Evolutionary conservation across 257 asterid genomes (phyloP).

Genomic region (Orobanche coerulescens): DNA sequence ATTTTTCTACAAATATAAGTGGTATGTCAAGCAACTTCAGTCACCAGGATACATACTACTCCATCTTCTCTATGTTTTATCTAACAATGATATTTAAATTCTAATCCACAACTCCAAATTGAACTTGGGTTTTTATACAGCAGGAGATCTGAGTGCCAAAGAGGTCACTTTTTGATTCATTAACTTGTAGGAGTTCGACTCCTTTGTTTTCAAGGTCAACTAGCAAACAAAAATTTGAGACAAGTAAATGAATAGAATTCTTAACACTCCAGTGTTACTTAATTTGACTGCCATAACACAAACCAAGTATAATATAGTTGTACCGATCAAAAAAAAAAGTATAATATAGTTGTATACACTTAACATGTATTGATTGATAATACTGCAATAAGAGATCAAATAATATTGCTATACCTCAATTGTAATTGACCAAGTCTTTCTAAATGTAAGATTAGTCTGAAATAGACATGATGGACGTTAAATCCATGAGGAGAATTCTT

Average conservation of each 20-base stretch:
- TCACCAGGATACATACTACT: neutral
- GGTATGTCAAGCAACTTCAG: neutral
- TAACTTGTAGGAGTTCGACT: neutral
- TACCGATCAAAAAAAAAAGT: too few relatives aligned
- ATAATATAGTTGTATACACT: too few relatives aligned
- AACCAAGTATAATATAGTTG: too few relatives aligned
- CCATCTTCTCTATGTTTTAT: neutral
- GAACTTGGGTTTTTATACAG: neutral
- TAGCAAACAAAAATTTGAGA: constrained; percentile 6
- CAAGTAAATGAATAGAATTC: neutral
- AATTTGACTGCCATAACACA: too few relatives aligned
- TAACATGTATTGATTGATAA: too few relatives aligned
- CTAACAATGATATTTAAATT: too few relatives aligned
- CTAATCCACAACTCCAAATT: too few relatives aligned
- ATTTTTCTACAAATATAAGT: neutral
- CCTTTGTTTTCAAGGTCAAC: neutral
- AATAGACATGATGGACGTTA: neutral
- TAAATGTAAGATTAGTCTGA: neutral
- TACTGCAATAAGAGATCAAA: too few relatives aligned
- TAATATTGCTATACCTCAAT: too few relatives aligned
- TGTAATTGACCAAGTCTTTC: neutral
- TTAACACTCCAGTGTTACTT: neutral
- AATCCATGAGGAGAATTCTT: neutral
- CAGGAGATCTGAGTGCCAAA: neutral
- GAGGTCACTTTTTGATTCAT: neutral